Evolutionary conservation across 2,329 filamentous ascomycete species (phyloP), one percentile per base, ranked within the genome.

Genomic region (Sphaerulina musiva): DNA sequence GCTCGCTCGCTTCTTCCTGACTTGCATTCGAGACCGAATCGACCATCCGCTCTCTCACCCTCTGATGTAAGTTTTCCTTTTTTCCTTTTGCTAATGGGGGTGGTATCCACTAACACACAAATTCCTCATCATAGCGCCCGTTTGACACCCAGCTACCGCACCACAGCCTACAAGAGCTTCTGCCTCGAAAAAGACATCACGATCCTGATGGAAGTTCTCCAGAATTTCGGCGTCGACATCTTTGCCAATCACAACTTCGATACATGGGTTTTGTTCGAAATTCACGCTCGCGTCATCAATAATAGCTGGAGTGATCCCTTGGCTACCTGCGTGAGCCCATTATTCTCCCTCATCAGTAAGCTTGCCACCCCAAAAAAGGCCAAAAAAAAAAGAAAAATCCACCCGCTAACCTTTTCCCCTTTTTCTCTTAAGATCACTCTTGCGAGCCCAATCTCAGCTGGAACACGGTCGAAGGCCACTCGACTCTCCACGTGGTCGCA

Each of bases 391-490:
- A n/a, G n/a, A n/a, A n/a, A n/a, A n/a, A n/a, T n/a, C n/a, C n/a
- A 26, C 26, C 26, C 6, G 6, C 26, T 26, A 26, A 26, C 26
- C 6, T 26, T 26, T 3, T 3, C 26, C 26, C 3, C 26, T 26
- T 26, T 6, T 6, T n/a, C n/a, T n/a, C n/a, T n/a, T n/a, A n/a
- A 26, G 26, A 97, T 66, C 92, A 97, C 69, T 89, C 89, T 68
- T 97, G 92, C 72, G 83, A 95, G 66, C 91, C 92, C 8, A 96
- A 95, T 68, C 88, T 95, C 34, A 79, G 80, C 1, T 97, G 92
- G 92, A 86, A 91, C 2, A 56, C 53, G 4, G 32, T 47, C 5
- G 17, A 39, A 11, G 59, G 64, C 14, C 54, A 62, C 26, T 53
- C 53, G 9, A 65, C 59, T 10, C 44, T 68, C 23, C 9, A 43